Evolutionary conservation across 2,329 filamentous ascomycete genomes (phyloP), one percentile per base, ranked within the genome.

Genomic region (Fusarium poae): DNA sequence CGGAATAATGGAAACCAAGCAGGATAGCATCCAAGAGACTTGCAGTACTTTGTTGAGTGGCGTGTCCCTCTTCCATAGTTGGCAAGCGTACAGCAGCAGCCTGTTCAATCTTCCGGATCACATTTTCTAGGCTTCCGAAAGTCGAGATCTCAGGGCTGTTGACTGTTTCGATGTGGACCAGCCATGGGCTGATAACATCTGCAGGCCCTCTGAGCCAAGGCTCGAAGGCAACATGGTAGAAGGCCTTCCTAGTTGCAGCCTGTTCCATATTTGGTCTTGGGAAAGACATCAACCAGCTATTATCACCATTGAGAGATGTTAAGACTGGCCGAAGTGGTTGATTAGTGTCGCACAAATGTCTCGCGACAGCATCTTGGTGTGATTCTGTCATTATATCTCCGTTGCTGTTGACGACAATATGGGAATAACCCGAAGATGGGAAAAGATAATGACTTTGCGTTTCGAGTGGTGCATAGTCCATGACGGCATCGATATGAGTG

Each of bases 231-330:
- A 79, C 52, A 40, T 79, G 78, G 50, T 73, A 78, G 60, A 73
- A 79, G 3, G 55, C 64, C 45, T 73, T 74, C 13, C 70, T 66
- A 5, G 48, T 42, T 6, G 61, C 43, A 3, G 44, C 55, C 15
- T 62, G 68, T 16, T 77, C 75, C 13, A 55, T 34, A 12, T 50
- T 42, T 5, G 76, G 77, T 8, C 73, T 72, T 4, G 77, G 77
- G 39, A 79, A 74, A 9, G 77, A 78, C 32, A 79, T 57, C 3
- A 79, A 62, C 78, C 78, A 79, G 32, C 76, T 76, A 18, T 76
- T 76, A 45, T 79, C 77, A 7, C 77, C 77, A 51, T 79, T 79
- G 9, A 79, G 62, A 10, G 70, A 74, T 1, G 77, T 79, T 18
- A 78, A 46, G 9, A 77, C 63, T 0, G 78, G 77, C 32, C 73